Evolutionary conservation across 73 alveolate species (phyloP).

Genomic region (Paramecium sonneborni): DNA sequence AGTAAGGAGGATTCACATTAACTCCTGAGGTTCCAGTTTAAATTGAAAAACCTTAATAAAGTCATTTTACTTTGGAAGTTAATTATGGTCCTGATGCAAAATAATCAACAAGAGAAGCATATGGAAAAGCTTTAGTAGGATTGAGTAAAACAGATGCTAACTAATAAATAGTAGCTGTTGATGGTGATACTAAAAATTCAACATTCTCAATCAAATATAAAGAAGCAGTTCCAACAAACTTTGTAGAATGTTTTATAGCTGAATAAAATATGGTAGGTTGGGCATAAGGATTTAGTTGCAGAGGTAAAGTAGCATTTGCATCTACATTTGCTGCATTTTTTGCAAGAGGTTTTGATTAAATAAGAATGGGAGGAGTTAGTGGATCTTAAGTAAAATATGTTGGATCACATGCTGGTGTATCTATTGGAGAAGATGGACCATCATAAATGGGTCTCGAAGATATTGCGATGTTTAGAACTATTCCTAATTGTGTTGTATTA

Average conservation of each 20-base stretch:
- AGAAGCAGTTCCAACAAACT: slow-evolving; percentile 73
- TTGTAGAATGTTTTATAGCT: slow-evolving; percentile 82
- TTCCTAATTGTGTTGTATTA: slow-evolving; percentile 75
- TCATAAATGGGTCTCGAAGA: slow-evolving; percentile 86
- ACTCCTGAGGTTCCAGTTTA: slow-evolving; percentile 8
- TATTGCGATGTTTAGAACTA: slow-evolving; percentile 76
- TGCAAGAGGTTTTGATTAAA: slow-evolving; percentile 81
- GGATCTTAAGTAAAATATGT: slow-evolving; percentile 73
- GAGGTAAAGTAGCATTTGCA: slow-evolving; percentile 82
- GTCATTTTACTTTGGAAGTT: background rate
- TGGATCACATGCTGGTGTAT: slow-evolving; percentile 86
- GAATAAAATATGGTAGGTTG: slow-evolving; percentile 82
- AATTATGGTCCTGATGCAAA: slow-evolving; percentile 36
- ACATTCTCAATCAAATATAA: slow-evolving; percentile 67
- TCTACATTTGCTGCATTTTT: slow-evolving; percentile 84
- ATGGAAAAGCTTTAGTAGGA: slow-evolving; percentile 75
- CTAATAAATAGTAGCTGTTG: slow-evolving; percentile 73
- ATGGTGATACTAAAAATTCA: slow-evolving; percentile 83
- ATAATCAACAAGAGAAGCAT: slow-evolving; percentile 80
- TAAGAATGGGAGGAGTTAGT: slow-evolving; percentile 82
- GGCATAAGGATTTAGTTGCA: slow-evolving; percentile 74
- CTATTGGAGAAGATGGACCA: slow-evolving; percentile 88
- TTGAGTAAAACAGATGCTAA: slow-evolving; percentile 69
- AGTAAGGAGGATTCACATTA: background rate
- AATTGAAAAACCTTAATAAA: background rate